Evolutionary conservation across 192 early-diverging fungal genomes (phyloP).

Genomic region (Geranomyces michiganensis): DNA sequence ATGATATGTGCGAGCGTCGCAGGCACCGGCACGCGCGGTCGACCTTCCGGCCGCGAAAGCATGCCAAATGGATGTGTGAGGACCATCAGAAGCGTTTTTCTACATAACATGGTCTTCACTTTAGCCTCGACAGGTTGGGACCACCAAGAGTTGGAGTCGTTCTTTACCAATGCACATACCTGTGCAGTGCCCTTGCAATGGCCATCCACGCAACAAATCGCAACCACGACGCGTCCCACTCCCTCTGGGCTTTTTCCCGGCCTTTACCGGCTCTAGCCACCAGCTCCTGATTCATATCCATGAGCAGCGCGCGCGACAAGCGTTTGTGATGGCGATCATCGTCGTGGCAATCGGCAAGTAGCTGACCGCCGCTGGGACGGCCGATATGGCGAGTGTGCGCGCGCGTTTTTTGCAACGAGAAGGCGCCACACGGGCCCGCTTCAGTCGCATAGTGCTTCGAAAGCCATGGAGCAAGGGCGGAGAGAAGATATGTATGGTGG

Average conservation of each 20-base stretch:
- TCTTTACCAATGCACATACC: too few relatives aligned
- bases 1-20: conserved; percentile 3
- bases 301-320: background rate
- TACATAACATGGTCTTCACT: background rate
- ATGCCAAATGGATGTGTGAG: background rate
- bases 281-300: conserved; percentile 1
- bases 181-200: background rate
- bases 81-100: background rate
- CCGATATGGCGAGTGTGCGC: too few relatives aligned
- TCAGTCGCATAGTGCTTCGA: too few relatives aligned
- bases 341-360: background rate
- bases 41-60: background rate
- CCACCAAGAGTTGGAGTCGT: too few relatives aligned
- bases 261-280: background rate
- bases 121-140: background rate
- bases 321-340: background rate
- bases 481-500: too few relatives aligned
- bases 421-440: too few relatives aligned
- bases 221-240: background rate
- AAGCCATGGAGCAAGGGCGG: too few relatives aligned
- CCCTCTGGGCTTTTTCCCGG: background rate
- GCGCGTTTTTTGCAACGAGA: too few relatives aligned
- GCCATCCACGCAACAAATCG: conserved; percentile 10
- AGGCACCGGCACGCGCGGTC: background rate
- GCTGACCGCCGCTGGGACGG: too few relatives aligned